phyloP scores from a whole-genome alignment of 441 rosid genomes.

The Populus hybrid region DNA sequence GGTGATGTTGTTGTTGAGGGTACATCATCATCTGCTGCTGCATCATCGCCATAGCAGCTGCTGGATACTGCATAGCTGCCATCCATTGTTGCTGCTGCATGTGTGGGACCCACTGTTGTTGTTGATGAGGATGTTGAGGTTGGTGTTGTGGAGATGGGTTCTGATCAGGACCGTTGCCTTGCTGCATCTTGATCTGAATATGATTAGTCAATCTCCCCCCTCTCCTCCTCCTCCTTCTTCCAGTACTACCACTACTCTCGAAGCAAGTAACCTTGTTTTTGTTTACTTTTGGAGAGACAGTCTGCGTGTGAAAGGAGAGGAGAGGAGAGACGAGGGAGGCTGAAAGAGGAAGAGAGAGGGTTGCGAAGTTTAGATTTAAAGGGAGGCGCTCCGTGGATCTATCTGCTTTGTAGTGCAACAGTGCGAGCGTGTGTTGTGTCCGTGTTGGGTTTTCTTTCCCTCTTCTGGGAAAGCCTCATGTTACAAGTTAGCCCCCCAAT shows the following conservation, averaged over 20 bases:
- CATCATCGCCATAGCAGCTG: conserved; percentile 77
- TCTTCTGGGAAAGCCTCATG: neutral
- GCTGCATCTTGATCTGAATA: conserved; percentile 50
- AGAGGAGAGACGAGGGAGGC: conserved; percentile 7
- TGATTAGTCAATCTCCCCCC: conserved; percentile 14
- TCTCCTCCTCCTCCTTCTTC: too few relatives aligned
- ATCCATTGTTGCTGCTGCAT: conserved; percentile 54
- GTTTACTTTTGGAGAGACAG: conserved; percentile 10
- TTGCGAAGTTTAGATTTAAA: conserved; percentile 19
- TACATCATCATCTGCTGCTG: conserved; percentile 81
- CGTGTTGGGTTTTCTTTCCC: neutral
- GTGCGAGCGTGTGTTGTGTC: neutral
- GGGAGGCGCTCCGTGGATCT: conserved; percentile 33
- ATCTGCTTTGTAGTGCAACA: neutral
- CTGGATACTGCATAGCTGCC: conserved; percentile 69
- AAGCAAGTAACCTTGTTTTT: neutral
- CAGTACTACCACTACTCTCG: neutral
- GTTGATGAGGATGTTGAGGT: conserved; percentile 33
- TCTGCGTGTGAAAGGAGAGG: conserved; percentile 9
- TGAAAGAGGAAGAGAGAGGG: conserved; percentile 19
- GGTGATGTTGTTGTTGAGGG: conserved; percentile 46
- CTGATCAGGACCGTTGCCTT: conserved; percentile 58
- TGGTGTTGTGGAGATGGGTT: conserved; percentile 26
- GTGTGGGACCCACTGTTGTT: conserved; percentile 34
- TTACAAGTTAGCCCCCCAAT: neutral